These are phyloP conservation scores for Ophiocordyceps camponoti-leonardi DNA, from an alignment of 2,329 filamentous ascomycete species.

Conservation along the genomic window DNA sequence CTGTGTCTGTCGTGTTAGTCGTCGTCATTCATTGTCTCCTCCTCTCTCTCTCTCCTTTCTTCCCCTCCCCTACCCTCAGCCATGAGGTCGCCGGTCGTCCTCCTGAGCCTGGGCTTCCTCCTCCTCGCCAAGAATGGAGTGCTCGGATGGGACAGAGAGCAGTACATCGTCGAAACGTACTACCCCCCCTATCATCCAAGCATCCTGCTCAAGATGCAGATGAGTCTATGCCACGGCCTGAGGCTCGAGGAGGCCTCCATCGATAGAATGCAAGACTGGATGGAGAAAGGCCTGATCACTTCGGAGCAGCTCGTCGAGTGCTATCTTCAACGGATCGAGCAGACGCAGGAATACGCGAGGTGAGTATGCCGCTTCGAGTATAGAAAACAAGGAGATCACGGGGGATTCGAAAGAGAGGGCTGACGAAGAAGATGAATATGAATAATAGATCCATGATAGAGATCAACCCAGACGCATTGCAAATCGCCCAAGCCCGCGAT, in stretches of 20 bases:
- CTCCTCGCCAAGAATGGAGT: not conserved
- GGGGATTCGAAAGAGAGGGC: too few species aligned
- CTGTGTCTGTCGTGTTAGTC: too few species aligned
- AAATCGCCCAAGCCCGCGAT: slow-evolving; percentile 44
- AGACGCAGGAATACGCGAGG: slow-evolving; percentile 50
- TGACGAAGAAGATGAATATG: not conserved
- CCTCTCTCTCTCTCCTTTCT: too few species aligned
- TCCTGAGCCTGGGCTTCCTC: not conserved
- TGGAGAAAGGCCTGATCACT: slow-evolving; percentile 36
- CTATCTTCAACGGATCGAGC: slow-evolving; percentile 41
- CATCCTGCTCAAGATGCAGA: not conserved
- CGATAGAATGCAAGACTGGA: slow-evolving; percentile 43
- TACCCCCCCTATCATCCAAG: not conserved
- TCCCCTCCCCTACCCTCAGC: too few species aligned
- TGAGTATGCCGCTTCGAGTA: too few species aligned
- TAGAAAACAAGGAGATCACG: too few species aligned
- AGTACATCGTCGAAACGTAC: not conserved
- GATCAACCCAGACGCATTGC: slow-evolving; percentile 48
- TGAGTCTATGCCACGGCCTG: not conserved
- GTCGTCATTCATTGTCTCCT: too few species aligned
- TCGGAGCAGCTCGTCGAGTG: slow-evolving; percentile 41
- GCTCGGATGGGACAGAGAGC: not conserved
- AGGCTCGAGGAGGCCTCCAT: slow-evolving; percentile 52
- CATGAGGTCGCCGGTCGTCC: not conserved
- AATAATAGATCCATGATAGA: slow-evolving; percentile 36